phyloP scores from a whole-genome alignment of 139 green algal species.

The Dunaliella sp. region DNA sequence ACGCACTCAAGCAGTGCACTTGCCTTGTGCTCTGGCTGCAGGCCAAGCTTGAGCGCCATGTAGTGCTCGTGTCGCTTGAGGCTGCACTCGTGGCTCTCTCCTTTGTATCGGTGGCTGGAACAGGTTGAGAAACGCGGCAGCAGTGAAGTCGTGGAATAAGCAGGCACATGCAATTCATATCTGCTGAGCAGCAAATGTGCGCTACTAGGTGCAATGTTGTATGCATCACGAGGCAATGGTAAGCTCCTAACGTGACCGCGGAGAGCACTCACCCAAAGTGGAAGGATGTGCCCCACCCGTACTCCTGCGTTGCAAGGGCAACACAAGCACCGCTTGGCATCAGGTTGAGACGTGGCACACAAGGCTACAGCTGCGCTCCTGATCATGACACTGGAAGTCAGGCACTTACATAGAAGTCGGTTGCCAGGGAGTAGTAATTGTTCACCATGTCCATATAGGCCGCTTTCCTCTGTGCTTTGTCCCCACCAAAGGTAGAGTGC shows the following conservation, averaged over 20 bases:
- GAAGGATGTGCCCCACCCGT: constrained; percentile 73
- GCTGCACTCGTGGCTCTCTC: constrained; percentile 61
- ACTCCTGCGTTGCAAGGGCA: not conserved
- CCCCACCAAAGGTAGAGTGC: not conserved
- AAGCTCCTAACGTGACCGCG: too few relatives aligned
- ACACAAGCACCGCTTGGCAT: not conserved
- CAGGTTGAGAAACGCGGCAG: too few relatives aligned
- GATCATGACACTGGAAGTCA: too few relatives aligned
- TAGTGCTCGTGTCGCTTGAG: constrained; percentile 73
- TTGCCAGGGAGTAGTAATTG: constrained; percentile 9
- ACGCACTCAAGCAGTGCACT: too few relatives aligned
- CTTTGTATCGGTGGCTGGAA: constrained; percentile 44
- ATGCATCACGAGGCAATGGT: too few relatives aligned
- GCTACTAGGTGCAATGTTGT: too few relatives aligned
- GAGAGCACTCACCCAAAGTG: constrained; percentile 64
- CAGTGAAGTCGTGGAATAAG: too few relatives aligned
- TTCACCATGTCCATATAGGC: constrained; percentile 15
- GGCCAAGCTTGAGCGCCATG: constrained; percentile 54
- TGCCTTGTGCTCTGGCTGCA: constrained; percentile 48
- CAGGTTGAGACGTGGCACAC: too few relatives aligned
- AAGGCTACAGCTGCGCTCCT: too few relatives aligned
- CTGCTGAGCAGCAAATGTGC: too few relatives aligned
- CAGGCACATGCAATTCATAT: too few relatives aligned
- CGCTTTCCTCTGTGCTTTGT: not conserved
- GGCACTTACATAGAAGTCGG: not conserved